Base-by-base conservation (phyloP, 2,329 filamentous ascomycete genomes). In the Fusarium marasasianum region DNA sequence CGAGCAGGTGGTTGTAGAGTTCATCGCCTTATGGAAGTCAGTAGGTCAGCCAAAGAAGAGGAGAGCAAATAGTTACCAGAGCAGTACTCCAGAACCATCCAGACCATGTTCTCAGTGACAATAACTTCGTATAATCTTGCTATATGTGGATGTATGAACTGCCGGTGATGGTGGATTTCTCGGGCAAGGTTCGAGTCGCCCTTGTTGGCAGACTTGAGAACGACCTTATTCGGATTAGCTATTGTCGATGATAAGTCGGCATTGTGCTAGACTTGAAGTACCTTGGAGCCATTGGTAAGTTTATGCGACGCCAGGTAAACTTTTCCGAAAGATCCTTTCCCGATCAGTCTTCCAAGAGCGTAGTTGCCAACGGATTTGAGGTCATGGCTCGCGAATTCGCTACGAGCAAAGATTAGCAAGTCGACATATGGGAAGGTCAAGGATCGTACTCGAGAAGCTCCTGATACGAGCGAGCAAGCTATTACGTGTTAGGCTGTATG, bases 201-300 rank as follows among this genome's bases (percentile, higher is more conserved):
- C 83, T 98, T 98, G 81, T 96, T 96, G 72, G 96, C 96, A 70
- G 95, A 98, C 85, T 99, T 99, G 84, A 99, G 94, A 41, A 99
- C 96, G 78, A 99, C 96, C 94, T 97, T 81, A 29, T 31, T 40
- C 44, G 40, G 17, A 48, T 73, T 63, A 72, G 71, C 38, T 48
- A 44, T 31, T 31, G n/a, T 43, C 37, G 29, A 40, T 59, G 57
- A 41, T 6, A 43, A 24, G n/a, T n/a, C 43, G 26, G 26, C 15
- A 40, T 40, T 20, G 29, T 35, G 17, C 24, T 38, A 12, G 51
- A 48, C 38, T 41, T 62, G 24, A 56, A 86, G 71, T 80, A 96
- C 95, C 91, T 98, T 98, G 81, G 95, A 98, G 80, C 95, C 96
- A 91, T 98, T 98, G 80, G 94, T 98, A 83, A 99, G 94, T 83